These are phyloP conservation scores for Mikania micrantha DNA, from an alignment of 129 eudicot species.

Conservation along the genomic window DNA sequence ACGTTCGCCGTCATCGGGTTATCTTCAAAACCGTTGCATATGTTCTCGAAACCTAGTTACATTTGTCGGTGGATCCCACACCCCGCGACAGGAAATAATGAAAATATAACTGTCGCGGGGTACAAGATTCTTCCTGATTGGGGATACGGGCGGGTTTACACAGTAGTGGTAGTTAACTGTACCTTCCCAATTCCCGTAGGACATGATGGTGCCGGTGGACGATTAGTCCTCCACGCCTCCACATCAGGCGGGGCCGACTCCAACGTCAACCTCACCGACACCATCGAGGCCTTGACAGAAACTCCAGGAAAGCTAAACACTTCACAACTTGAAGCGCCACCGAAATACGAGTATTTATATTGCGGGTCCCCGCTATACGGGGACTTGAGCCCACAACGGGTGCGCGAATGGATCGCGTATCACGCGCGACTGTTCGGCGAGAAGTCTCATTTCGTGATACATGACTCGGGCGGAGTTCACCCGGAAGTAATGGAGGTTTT, in stretches of 20 bases:
- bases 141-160: conserved; percentile 88
- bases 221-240: conserved; percentile 45
- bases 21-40: conserved; percentile 56
- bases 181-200: conserved; percentile 49
- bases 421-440: conserved; percentile 61
- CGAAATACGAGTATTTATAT: conserved; percentile 71
- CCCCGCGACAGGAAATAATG: background rate
- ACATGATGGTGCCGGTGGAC: conserved; percentile 36
- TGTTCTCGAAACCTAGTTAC: conserved; percentile 47
- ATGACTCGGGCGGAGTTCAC: conserved; percentile 88
- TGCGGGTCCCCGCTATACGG: conserved; percentile 88
- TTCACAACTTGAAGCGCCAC: background rate
- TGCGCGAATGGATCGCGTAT: conserved; percentile 81
- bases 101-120: conserved; percentile 25
- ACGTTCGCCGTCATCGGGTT: conserved; percentile 57
- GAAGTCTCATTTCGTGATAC: conserved; percentile 64
- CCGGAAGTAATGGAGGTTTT: conserved; percentile 61
- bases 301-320: conserved; percentile 15
- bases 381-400: conserved; percentile 63
- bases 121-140: conserved; percentile 65
- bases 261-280: conserved; percentile 30
- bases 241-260: conserved; percentile 53
- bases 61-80: conserved; percentile 46
- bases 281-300: conserved; percentile 47
- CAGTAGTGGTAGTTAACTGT: conserved; percentile 72